Evolutionary conservation across 176 grass and related monocot genomes (phyloP), one percentile per base, ranked within the genome.

Genomic region (Carex pumila): DNA sequence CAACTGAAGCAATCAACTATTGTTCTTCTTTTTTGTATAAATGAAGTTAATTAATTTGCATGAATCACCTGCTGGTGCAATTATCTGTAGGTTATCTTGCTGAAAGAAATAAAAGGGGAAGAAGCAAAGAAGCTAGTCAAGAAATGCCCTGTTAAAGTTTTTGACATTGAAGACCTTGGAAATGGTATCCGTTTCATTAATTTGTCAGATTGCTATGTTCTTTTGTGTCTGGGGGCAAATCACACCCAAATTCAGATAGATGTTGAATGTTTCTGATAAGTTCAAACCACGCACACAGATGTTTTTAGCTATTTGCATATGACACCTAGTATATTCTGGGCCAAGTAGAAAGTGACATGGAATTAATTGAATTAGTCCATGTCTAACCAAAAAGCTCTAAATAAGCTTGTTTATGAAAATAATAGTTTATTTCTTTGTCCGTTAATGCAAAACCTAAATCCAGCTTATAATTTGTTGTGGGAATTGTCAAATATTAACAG

Each of bases 161-260:
- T 98, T 91, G 95, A 98, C 81, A 94, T 98, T 47, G 95, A 98
- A 90, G 91, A 98, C 65, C 79, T 93, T 85, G 95, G 87, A 81
- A 87, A 87, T 59, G 88, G 95, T 94, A 87, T 87, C 7, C 86
- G 64, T 18, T 83, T 53, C 61, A 83, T 52, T 52, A 69, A 39
- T 50, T 64, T 83, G 56, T 69, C 30, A 68, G 50, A 50, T 83
- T 61, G 11, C 1, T 12, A 8, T 17, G 15, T 3, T 64, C 64
- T 82, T 47, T 15, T 65, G 14, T 45, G 43, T 31, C 17, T 32
- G 39, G 34, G 36, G 21, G 25, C 12, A 47, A 36, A 15, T 31
- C 8, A 7, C 14, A 41, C 58, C 41, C 34, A 65, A n/a, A 25
- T 82, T 5, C 52, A 60, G 70, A 74, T 14, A 34, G 57, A 34